Conservation (phyloP, 2,329 filamentous ascomycete species). For the Monosporascus cannonballus region DNA sequence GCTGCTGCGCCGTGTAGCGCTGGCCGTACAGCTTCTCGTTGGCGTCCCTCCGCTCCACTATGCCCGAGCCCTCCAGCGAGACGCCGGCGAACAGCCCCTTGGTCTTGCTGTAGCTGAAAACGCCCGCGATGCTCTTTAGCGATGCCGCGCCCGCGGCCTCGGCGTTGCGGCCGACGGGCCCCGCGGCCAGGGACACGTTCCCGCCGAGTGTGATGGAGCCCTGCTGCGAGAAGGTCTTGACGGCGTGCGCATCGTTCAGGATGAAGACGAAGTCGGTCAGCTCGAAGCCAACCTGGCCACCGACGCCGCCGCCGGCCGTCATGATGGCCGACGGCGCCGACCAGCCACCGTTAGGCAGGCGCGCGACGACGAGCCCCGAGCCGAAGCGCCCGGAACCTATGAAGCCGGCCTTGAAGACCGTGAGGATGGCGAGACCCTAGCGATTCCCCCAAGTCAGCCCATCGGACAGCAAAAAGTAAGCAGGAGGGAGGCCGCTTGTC, state of each 20-base stretch:
- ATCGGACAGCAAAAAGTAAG: constrained; percentile 1
- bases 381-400: constrained; percentile 77
- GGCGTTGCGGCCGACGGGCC: constrained; percentile 88
- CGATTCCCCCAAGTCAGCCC: constrained; percentile 2
- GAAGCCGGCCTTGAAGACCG: constrained; percentile 82
- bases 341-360: constrained; percentile 71
- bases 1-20: constrained; percentile 71
- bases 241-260: constrained; percentile 82
- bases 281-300: constrained; percentile 82
- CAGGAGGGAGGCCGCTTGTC: constrained; percentile 4
- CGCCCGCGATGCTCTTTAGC: constrained; percentile 78
- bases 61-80: constrained; percentile 83
- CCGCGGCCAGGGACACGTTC: constrained; percentile 92
- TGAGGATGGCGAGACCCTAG: constrained; percentile 75
- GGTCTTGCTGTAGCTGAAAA: constrained; percentile 97
- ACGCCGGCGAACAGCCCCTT: constrained; percentile 96
- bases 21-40: constrained; percentile 94
- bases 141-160: constrained; percentile 94
- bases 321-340: constrained; percentile 77
- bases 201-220: constrained; percentile 90
- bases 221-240: constrained; percentile 88
- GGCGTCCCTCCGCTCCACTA: constrained; percentile 92
- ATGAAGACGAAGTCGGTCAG: constrained; percentile 97
- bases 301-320: constrained; percentile 75
- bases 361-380: constrained; percentile 74